Base-by-base conservation (phyloP, 1,284 basidiomycete species). In the Ceratobasidium sp. region DNA sequence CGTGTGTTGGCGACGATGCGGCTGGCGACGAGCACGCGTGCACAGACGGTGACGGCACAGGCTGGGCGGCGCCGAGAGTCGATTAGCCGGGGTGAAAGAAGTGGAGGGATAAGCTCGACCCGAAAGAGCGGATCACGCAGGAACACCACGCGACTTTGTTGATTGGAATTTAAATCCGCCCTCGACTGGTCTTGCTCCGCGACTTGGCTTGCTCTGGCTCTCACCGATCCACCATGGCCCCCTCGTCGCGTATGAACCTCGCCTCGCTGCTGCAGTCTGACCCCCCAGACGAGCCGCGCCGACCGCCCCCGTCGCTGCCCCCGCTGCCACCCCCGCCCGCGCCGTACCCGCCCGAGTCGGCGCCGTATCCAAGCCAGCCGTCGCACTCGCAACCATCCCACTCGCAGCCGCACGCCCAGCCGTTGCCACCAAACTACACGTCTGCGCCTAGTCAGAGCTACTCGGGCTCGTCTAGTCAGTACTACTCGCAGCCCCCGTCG, bases 191-290 rank as follows among this genome's bases (percentile, higher is more conserved):
- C 37, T 40, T 15, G 1, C 64, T 44, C 22, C 54, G 22, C 54
- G 29, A 56, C 54, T 56, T n/a, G n/a, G n/a, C n/a, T n/a, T n/a
- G n/a, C n/a, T n/a, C n/a, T n/a, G n/a, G n/a, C 44, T 19, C 43
- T 13, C 65, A 67, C 32, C 56, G n/a, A 9, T 34, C 25, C 68
- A 46, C 56, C 13, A 73, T 73, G 69, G 69, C 69, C 17, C 69
- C 69, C 32, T 73, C 69, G 69, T 73, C 69, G 69, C 69, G 69
- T 19, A 73, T 73, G 69, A 56, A 61, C 57, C 69, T 73, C 1
- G 69, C 69, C 15, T 73, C 69, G 69, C 59, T 73, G 56, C 69
- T 73, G 11, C 69, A 73, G 57, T 57, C 69, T 3, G 69, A 73
- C 13, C 40, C 62, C 17, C 43, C 40, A 32, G 57, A 73, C 13